Evolutionary conservation across 345 rosid genomes (phyloP).

Genomic region (Gossypium raimondii): DNA sequence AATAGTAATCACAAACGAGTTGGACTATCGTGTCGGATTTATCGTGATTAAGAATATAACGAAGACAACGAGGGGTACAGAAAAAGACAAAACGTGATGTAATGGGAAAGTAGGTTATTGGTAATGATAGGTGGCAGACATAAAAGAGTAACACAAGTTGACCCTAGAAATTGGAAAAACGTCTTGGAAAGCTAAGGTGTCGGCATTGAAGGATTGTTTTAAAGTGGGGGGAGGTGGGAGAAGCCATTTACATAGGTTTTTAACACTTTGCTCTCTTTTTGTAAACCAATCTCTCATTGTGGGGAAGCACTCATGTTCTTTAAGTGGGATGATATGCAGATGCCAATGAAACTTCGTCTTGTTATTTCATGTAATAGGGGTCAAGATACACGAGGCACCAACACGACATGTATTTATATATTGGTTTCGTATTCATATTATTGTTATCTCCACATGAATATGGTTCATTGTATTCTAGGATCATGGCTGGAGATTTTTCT

Average conservation of each 20-base stretch:
- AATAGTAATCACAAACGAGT: neutral
- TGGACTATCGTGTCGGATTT: too few relatives aligned
- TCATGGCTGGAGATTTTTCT: neutral
- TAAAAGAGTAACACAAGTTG: neutral
- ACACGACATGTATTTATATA: too few relatives aligned
- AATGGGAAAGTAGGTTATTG: neutral
- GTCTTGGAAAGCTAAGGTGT: constrained; percentile 12
- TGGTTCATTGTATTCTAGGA: neutral
- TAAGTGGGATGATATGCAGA: neutral
- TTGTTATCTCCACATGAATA: too few relatives aligned
- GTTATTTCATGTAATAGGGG: neutral
- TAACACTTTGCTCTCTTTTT: neutral
- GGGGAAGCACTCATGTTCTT: neutral
- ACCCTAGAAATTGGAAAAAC: neutral
- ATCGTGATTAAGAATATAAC: neutral
- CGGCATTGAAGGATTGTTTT: constrained; percentile 5
- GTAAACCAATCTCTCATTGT: neutral
- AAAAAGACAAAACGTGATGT: neutral
- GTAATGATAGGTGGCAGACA: neutral
- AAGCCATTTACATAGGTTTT: neutral
- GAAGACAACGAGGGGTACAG: too few relatives aligned
- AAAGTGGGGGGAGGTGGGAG: neutral
- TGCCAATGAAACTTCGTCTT: neutral
- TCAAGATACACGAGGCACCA: neutral
- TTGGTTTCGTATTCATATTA: too few relatives aligned